Percentiles rank a stretch among this genome's conserved stretches.
Conservation (phyloP, 108 stramenopile genomes). For the Nitzschia inconspicua region DNA sequence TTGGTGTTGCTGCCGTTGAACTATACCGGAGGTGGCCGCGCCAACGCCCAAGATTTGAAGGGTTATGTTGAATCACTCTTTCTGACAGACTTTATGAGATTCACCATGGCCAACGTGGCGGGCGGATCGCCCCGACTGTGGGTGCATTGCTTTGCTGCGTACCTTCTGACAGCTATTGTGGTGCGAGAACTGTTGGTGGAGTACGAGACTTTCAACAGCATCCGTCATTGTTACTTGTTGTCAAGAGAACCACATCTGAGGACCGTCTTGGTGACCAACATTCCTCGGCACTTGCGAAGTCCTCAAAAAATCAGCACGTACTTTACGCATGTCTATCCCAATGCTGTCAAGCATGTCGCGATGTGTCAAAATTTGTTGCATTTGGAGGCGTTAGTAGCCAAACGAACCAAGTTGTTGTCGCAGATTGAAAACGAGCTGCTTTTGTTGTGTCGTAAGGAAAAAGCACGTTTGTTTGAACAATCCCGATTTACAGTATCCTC, state of each 20-base stretch:
- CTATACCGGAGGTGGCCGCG: conserved; percentile 75
- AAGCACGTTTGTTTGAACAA: conserved; percentile 57
- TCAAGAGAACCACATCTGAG: conserved; percentile 82
- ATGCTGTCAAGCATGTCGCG: conserved; percentile 78
- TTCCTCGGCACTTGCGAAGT: conserved; percentile 84
- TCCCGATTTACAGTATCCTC: conserved; percentile 13
- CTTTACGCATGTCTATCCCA: conserved; percentile 85
- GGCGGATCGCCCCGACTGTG: conserved; percentile 74
- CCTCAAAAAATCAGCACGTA: conserved; percentile 70
- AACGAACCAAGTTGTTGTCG: conserved; percentile 60
- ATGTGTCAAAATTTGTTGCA: conserved; percentile 83
- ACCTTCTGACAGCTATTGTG: conserved; percentile 81
- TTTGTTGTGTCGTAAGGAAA: conserved; percentile 68
- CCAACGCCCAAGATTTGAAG: conserved; percentile 68
- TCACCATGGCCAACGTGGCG: conserved; percentile 87
- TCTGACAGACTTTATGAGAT: conserved; percentile 81
- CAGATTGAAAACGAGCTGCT: conserved; percentile 76
- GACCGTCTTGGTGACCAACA: conserved; percentile 81
- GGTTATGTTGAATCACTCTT: conserved; percentile 68
- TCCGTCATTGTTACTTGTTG: conserved; percentile 84
- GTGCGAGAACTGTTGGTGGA: conserved; percentile 75
- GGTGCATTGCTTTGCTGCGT: conserved; percentile 87
- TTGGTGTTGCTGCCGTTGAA: conserved; percentile 82
- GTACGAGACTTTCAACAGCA: conserved; percentile 82
- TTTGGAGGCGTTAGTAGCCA: conserved; percentile 58